These are phyloP conservation scores for Lactarius quietus DNA, from an alignment of 768 basidiomycete genomes.

Conservation along the genomic window DNA sequence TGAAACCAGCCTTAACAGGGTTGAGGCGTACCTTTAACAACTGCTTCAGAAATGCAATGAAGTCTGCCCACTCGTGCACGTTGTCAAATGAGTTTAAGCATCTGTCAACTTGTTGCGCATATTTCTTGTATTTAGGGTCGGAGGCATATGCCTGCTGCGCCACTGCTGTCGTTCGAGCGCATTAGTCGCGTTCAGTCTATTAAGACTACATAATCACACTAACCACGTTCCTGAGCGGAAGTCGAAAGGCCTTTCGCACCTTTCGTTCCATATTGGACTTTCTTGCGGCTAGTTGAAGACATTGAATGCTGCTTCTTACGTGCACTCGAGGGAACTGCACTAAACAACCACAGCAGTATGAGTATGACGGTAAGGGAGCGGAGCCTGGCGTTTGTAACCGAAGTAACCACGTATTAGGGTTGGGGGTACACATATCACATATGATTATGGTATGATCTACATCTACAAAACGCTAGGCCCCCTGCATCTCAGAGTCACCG, in stretches of 20 bases:
- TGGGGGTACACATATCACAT: neutral
- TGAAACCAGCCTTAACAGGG: neutral
- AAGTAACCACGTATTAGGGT: slow-evolving; percentile 14
- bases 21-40: slow-evolving; percentile 68
- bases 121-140: slow-evolving; percentile 95
- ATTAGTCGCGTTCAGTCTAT: slow-evolving; percentile 1
- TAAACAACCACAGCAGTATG: neutral
- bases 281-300: slow-evolving; percentile 4
- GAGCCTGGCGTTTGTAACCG: neutral
- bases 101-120: slow-evolving; percentile 86
- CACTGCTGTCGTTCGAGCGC: slow-evolving; percentile 37
- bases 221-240: slow-evolving; percentile 50
- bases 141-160: slow-evolving; percentile 57
- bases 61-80: slow-evolving; percentile 99
- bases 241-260: slow-evolving; percentile 27
- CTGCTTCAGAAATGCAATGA: slow-evolving; percentile 94
- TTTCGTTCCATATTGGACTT: slow-evolving; percentile 1
- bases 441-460: too few species aligned
- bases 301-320: slow-evolving; percentile 1
- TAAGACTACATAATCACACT: slow-evolving; percentile 27
- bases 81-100: slow-evolving; percentile 91
- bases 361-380: slow-evolving; percentile 64
- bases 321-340: slow-evolving; percentile 53
- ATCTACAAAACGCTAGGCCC: slow-evolving; percentile 3
- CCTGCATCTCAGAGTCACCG: slow-evolving; percentile 45